Evolutionary conservation across 495 filamentous ascomycete species (phyloP), one percentile per base, ranked within the genome.

Genomic region (Achaetomiella virescens): DNA sequence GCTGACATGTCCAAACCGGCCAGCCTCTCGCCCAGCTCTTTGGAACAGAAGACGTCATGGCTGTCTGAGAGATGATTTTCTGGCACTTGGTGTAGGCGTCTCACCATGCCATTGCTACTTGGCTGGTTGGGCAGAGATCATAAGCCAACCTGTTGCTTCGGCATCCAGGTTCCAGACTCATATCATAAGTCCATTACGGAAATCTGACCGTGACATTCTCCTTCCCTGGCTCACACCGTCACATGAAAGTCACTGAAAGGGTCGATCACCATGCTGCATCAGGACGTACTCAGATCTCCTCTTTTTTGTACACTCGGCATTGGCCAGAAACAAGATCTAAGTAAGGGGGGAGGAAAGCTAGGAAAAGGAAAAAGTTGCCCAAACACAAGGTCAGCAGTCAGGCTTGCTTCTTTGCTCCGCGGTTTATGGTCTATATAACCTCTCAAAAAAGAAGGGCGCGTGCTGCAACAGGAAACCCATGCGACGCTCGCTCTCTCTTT

Each of bases 341-440:
- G 54, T 31, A 31, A 31, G 27, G 27, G n/a, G 31, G 24, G 40
- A 42, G 52, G 33, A 37, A 56, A 24, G 37, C 37, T 42, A 44
- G 22, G 21, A 43, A 44, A 24, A 45, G 18, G 20, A n/a, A 44
- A 49, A 52, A 55, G 27, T 11, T 27, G 37, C 46, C 54, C 38
- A 36, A 40, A 53, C 35, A 40, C 35, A 57, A 41, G 51, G 27
- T 31, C 45, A 50, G 58, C 44, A 54, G 58, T 54, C 29, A 41
- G 52, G 46, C 52, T 60, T 61, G 54, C 61, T 57, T 42, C 48
- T 55, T 60, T 61, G 54, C 61, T 57, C 47, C 48, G 59, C 48
- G 49, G 50, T 56, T 41, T 47, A 45, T 44, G 44, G 53, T 65
- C 62, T 65, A 62, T 65, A 62, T 65, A 54, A 62, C 27, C 27